Percentiles rank a stretch among this genome's conserved stretches.
These are phyloP conservation scores for Amorphotheca resinae DNA, from an alignment of 495 filamentous ascomycete genomes.

Conservation along the genomic window DNA sequence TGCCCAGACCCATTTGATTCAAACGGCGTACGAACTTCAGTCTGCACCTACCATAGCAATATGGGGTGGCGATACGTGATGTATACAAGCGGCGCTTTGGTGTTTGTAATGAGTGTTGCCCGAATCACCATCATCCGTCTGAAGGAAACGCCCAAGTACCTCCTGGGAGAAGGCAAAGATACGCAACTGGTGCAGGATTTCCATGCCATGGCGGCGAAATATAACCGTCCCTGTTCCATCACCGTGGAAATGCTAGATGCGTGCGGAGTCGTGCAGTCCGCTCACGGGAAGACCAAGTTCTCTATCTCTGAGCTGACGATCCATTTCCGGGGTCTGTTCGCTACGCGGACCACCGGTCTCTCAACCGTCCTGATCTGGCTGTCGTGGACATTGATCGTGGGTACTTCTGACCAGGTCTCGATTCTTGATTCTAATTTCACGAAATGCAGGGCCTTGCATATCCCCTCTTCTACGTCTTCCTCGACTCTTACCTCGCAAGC, in stretches of 20 bases:
- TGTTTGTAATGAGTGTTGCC: constrained; percentile 50
- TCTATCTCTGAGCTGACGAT: constrained; percentile 37
- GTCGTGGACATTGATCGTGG: constrained; percentile 49
- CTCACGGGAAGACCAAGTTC: constrained; percentile 30
- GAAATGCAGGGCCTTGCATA: constrained; percentile 43
- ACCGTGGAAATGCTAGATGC: constrained; percentile 47
- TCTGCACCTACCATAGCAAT: constrained; percentile 50
- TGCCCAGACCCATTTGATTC: constrained; percentile 34
- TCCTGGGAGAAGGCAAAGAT: constrained; percentile 51
- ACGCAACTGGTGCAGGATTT: constrained; percentile 47
- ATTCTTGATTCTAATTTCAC: not conserved
- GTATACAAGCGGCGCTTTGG: constrained; percentile 50
- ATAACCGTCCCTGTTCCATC: constrained; percentile 49
- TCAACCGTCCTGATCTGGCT: constrained; percentile 56
- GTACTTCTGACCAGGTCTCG: not conserved
- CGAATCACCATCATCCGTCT: constrained; percentile 57
- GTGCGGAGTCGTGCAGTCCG: constrained; percentile 31
- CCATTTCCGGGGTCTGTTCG: constrained; percentile 52
- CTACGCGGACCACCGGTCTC: constrained; percentile 44
- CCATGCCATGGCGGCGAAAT: constrained; percentile 45
- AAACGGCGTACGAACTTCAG: constrained; percentile 19
- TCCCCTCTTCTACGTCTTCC: constrained; percentile 58
- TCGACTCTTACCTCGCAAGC: constrained; percentile 37
- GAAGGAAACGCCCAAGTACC: constrained; percentile 61
- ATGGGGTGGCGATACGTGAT: constrained; percentile 78